Evolutionary conservation across 805 yeast genomes (phyloP).

Genomic region (Clavispora santaluciae): DNA sequence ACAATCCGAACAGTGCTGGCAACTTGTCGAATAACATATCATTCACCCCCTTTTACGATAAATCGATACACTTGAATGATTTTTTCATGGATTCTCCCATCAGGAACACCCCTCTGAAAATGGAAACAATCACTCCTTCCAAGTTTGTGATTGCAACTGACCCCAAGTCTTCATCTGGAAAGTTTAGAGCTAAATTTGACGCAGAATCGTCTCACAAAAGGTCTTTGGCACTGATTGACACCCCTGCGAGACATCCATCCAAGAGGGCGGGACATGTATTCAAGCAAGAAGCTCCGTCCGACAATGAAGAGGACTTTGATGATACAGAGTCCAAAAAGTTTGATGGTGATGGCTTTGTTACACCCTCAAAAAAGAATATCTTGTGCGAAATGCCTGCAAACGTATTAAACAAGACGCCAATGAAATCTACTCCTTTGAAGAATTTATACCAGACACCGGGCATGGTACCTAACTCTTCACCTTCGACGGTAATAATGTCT

Average conservation of each 20-base stretch:
- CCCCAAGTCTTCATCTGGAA: slow-evolving; percentile 13
- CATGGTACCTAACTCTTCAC: slow-evolving; percentile 26
- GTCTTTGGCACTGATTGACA: slow-evolving; percentile 32
- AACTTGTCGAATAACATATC: slow-evolving; percentile 17
- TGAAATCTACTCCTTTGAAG: slow-evolving; percentile 9
- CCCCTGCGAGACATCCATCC: slow-evolving; percentile 34
- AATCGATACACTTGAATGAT: slow-evolving; percentile 36
- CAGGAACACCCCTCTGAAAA: slow-evolving; percentile 28
- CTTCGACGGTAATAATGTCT: slow-evolving; percentile 39
- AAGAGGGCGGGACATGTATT: slow-evolving; percentile 21
- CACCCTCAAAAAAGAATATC: slow-evolving; percentile 28
- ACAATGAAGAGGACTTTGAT: slow-evolving; percentile 13
- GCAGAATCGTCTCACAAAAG: slow-evolving; percentile 29
- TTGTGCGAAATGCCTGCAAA: slow-evolving; percentile 20
- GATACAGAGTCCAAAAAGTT: slow-evolving; percentile 2
- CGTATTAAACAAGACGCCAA: slow-evolving; percentile 13
- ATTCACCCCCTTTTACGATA: slow-evolving; percentile 42
- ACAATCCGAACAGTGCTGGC: slow-evolving; percentile 17
- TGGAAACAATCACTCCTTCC: slow-evolving; percentile 39
- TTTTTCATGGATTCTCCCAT: slow-evolving; percentile 44
- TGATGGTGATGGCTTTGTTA: slow-evolving; percentile 18
- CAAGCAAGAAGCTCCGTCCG: slow-evolving; percentile 8
- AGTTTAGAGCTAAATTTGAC: slow-evolving; percentile 18
- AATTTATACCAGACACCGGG: slow-evolving; percentile 29
- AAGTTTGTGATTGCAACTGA: slow-evolving; percentile 26